Base-by-base conservation (phyloP, 768 basidiomycete genomes). In the Suillus paluster region DNA sequence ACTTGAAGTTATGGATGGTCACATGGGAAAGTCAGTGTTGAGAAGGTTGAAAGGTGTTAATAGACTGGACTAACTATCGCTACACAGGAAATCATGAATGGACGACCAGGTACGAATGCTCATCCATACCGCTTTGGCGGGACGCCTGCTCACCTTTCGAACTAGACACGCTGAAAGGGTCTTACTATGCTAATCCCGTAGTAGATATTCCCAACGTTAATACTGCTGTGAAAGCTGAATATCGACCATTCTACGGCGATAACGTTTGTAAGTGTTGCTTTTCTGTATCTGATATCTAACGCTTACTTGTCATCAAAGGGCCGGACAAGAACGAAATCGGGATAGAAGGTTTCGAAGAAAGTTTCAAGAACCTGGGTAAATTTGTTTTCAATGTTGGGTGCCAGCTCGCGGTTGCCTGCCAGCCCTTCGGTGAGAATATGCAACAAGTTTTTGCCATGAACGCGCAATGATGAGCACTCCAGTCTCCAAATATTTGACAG, bases 21-120 rank as follows among this genome's bases (percentile, higher is more conserved):
- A 48, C 93, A 97, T 76, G 97, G 97, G 59, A 97, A 98, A 83
- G 91, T 88, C 67, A 57, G 71, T 64, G 17, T 34, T 11, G 19
- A 33, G 21, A 36, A 21, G 21, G 44, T 33, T 52, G 19, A 23
- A n/a, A 23, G 41, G 21, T 17, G 19, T 25, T 19, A 2, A 10
- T 38, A 23, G 17, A 39, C 17, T 41, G 38, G 25, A 55, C 38
- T 55, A 11, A 55, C 54, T 39, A 1, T 11, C 10, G 10, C 38
- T 21, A 1, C 38, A 38, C 59, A 93, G 88, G 97, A 98, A 82
- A 86, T 96, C 50, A 97, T 98, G 95, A 98, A 98, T 69, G 96
- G 96, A 34, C 89, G 86, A 67, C 92, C 90, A 66, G 92, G 90
- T 84, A 63, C 65, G 71, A 57, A 15, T 48, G 44, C n/a, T 14